phyloP scores from a whole-genome alignment of 169 alveolate species.

The Theileria sp. region DNA sequence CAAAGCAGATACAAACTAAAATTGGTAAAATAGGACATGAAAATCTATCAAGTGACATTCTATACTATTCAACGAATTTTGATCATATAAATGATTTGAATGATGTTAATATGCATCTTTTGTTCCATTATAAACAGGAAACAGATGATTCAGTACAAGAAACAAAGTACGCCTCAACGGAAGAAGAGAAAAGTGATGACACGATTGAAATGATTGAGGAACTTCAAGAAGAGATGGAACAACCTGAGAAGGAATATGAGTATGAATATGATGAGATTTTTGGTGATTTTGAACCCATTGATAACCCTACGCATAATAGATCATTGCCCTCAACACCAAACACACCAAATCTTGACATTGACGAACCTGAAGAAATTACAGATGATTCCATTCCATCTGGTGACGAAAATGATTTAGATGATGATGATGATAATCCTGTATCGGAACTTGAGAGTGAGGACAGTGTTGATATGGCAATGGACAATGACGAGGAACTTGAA shows the following conservation, averaged over 20 bases:
- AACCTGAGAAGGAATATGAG: slow-evolving; percentile 21
- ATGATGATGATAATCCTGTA: not conserved
- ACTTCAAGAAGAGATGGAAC: slow-evolving; percentile 1
- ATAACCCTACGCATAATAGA: slow-evolving; percentile 10
- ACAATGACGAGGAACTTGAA: not conserved
- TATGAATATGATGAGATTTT: slow-evolving; percentile 43
- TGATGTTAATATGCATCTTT: slow-evolving; percentile 47
- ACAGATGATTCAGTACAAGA: slow-evolving; percentile 4
- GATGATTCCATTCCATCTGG: not conserved
- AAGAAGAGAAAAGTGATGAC: not conserved
- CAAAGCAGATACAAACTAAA: slow-evolving; percentile 30
- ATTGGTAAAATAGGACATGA: slow-evolving; percentile 51
- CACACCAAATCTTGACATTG: not conserved
- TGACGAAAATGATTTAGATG: not conserved
- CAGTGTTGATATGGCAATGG: not conserved
- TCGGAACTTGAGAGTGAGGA: not conserved
- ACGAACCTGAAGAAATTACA: not conserved
- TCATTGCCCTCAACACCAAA: not conserved
- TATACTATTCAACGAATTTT: slow-evolving; percentile 49
- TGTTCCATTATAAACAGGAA: slow-evolving; percentile 32
- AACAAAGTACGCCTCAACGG: not conserved
- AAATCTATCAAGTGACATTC: slow-evolving; percentile 49
- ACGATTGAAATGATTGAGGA: not conserved
- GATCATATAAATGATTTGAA: slow-evolving; percentile 43
- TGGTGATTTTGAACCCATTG: slow-evolving; percentile 41